phyloP scores from a whole-genome alignment of 2,329 filamentous ascomycete species.

The Xylaria sp. region DNA sequence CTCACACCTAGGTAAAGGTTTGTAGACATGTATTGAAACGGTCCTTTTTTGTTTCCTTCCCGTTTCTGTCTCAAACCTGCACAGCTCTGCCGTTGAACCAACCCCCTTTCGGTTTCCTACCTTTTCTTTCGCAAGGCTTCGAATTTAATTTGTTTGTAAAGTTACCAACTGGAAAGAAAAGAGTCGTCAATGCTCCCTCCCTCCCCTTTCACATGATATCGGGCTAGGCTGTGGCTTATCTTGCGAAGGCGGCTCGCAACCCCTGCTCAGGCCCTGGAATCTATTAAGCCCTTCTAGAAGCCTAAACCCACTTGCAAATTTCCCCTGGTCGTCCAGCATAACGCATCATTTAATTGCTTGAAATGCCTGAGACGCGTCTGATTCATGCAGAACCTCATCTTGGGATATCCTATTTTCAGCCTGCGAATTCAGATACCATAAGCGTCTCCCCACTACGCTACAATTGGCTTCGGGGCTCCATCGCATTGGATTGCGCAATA shows the following conservation, averaged over 20 bases:
- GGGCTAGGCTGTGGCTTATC: slow-evolving; percentile 32
- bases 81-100: not conserved
- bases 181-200: not conserved
- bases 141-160: not conserved
- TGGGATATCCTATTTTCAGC: slow-evolving; percentile 41
- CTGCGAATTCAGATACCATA: slow-evolving; percentile 26
- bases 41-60: not conserved
- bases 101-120: not conserved
- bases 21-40: not conserved
- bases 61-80: not conserved
- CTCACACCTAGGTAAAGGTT: slow-evolving; percentile 3
- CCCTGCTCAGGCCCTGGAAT: slow-evolving; percentile 34
- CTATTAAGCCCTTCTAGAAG: slow-evolving; percentile 36
- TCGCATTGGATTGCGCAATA: slow-evolving; percentile 55
- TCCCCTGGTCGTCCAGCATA: slow-evolving; percentile 53
- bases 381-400: slow-evolving; percentile 56
- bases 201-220: slow-evolving; percentile 19
- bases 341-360: slow-evolving; percentile 60
- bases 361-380: slow-evolving; percentile 56
- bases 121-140: not conserved
- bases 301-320: slow-evolving; percentile 34
- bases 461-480: slow-evolving; percentile 42
- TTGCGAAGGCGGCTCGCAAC: slow-evolving; percentile 33
- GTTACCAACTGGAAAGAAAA: not conserved
- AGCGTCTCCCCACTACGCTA: slow-evolving; percentile 32